Evolutionary conservation across 2,329 filamentous ascomycete species (phyloP).

Genomic region (Gaeumannomyces sp.): DNA sequence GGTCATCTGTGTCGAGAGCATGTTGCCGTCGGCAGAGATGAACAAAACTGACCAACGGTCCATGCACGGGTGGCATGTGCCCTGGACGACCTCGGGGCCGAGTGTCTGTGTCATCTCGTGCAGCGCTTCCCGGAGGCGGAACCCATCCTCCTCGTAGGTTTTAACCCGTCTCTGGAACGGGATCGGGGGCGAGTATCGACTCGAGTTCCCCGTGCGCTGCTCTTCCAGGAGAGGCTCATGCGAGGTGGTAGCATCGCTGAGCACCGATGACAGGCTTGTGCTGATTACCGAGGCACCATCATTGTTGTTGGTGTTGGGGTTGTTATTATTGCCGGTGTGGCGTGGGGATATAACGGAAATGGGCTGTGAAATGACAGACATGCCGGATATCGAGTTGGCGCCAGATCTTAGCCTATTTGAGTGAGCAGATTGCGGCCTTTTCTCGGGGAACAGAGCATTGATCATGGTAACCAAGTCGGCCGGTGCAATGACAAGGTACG

Average conservation of each 20-base stretch:
- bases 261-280: conserved; percentile 64
- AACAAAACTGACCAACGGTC: conserved; percentile 81
- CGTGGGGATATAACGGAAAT: conserved; percentile 53
- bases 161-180: conserved; percentile 40
- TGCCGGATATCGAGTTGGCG: conserved; percentile 62
- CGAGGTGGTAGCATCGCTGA: conserved; percentile 64
- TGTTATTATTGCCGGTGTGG: conserved; percentile 21
- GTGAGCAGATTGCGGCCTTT: conserved; percentile 55
- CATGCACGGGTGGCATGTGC: conserved; percentile 69
- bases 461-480: conserved; percentile 74
- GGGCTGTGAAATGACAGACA: conserved; percentile 60
- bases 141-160: conserved; percentile 59
- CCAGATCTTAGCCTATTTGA: conserved; percentile 59
- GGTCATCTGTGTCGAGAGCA: conserved; percentile 63
- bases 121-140: conserved; percentile 58
- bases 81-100: conserved; percentile 57
- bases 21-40: conserved; percentile 65
- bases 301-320: conserved; percentile 30
- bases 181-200: conserved; percentile 47
- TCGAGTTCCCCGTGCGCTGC: conserved; percentile 38
- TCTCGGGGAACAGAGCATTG: conserved; percentile 76
- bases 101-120: conserved; percentile 65
- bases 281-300: conserved; percentile 67
- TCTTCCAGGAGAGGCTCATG: conserved; percentile 58
- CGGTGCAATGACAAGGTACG: conserved; percentile 72